A percentile compares a stretch with the other conserved stretches of the same genome.
Evolutionary conservation across 768 basidiomycete genomes (phyloP).

Genomic region (Hypholoma fasciculare): DNA sequence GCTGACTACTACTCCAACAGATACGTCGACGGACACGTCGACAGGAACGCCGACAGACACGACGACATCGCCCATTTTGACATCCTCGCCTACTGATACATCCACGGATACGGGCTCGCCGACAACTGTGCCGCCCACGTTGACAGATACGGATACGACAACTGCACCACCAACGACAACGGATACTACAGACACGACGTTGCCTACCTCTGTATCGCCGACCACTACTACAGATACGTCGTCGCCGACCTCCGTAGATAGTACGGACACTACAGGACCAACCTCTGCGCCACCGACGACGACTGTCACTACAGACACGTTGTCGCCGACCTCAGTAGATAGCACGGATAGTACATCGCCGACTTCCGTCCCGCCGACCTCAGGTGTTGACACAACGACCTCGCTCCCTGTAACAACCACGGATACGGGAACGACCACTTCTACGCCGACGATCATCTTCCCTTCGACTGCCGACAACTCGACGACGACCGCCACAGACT

Average conservation of each 20-base stretch:
- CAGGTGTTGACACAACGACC: too few species aligned
- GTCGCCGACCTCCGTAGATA: not conserved
- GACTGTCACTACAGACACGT: not conserved
- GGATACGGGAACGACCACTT: not conserved
- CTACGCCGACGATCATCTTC: constrained; percentile 9
- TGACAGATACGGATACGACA: not conserved
- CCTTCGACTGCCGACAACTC: not conserved
- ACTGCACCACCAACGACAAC: constrained; percentile 1
- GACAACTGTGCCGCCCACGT: not conserved
- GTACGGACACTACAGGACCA: not conserved
- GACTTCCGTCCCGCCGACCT: not conserved
- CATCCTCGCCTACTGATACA: not conserved
- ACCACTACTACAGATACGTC: not conserved
- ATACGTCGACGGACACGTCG: not conserved
- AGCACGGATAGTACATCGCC: not conserved
- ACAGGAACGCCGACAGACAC: not conserved
- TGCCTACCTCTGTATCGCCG: not conserved
- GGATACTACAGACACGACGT: not conserved
- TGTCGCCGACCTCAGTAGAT: not conserved
- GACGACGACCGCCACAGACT: not conserved
- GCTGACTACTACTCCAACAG: not conserved
- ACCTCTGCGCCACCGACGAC: constrained; percentile 1
- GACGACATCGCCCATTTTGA: too few species aligned
- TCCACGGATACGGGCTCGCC: not conserved
- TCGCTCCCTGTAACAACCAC: not conserved